Evolutionary conservation across 345 rosid species (phyloP).

Genomic region (Lumnitzera racemosa): DNA sequence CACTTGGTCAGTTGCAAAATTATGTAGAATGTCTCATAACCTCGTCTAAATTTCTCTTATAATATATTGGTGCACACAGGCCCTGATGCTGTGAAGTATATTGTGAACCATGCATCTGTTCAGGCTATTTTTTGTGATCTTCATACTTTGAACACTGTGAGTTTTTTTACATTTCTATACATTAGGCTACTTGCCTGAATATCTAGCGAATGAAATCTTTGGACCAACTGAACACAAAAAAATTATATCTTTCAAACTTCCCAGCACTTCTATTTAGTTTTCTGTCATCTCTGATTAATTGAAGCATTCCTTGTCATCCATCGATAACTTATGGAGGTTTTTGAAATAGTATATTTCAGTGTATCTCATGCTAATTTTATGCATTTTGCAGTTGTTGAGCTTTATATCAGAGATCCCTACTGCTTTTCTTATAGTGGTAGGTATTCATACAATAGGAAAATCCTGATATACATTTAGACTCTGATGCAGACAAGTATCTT

Average conservation of each 20-base stretch:
- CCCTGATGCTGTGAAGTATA: slow-evolving; percentile 80
- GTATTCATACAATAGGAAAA: slow-evolving; percentile 9
- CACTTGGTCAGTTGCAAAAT: slow-evolving; percentile 54
- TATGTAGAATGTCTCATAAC: background rate
- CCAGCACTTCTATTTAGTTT: too few relatives aligned
- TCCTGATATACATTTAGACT: too few relatives aligned
- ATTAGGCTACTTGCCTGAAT: background rate
- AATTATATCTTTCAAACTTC: background rate
- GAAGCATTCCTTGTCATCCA: too few relatives aligned
- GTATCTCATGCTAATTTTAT: slow-evolving; percentile 8
- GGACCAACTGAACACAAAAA: background rate
- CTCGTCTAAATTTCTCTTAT: slow-evolving; percentile 7
- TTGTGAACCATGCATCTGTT: slow-evolving; percentile 63
- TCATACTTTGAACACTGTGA: slow-evolving; percentile 64
- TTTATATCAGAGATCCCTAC: slow-evolving; percentile 70
- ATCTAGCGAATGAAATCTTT: background rate
- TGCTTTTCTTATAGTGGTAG: slow-evolving; percentile 67
- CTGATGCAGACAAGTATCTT: background rate
- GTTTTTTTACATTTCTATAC: slow-evolving; percentile 20
- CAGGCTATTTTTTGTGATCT: slow-evolving; percentile 84
- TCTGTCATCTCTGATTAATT: too few relatives aligned
- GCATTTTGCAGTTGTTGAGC: slow-evolving; percentile 58
- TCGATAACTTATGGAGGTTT: too few relatives aligned
- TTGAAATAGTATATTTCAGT: background rate
- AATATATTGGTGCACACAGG: slow-evolving; percentile 32